Evolutionary conservation across 2,329 filamentous ascomycete genomes (phyloP).

Genomic region (Aaosphaeria pasadenensis): DNA sequence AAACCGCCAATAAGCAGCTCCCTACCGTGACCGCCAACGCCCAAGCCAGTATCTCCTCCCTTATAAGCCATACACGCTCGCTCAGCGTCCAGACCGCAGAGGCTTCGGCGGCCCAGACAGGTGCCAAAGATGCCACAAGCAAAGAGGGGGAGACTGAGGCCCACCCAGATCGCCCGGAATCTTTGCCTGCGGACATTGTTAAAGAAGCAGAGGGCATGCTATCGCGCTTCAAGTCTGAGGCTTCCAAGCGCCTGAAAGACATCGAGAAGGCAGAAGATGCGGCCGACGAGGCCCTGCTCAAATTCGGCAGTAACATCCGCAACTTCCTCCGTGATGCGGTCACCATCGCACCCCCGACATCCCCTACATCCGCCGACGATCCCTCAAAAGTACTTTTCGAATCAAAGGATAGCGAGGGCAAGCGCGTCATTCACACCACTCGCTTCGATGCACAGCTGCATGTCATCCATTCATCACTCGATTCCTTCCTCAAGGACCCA

Average conservation of each 20-base stretch:
- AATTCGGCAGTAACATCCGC: conserved; percentile 84
- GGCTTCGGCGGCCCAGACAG: conserved; percentile 15
- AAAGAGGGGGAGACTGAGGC: conserved; percentile 20
- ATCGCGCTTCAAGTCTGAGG: conserved; percentile 71
- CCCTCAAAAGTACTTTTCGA: conserved; percentile 73
- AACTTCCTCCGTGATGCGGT: conserved; percentile 91
- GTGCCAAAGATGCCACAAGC: conserved; percentile 7
- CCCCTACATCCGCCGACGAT: conserved; percentile 43
- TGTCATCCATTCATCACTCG: conserved; percentile 81
- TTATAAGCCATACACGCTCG: conserved; percentile 71
- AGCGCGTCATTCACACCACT: conserved; percentile 90
- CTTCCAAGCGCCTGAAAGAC: conserved; percentile 79
- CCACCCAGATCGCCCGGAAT: conserved; percentile 43
- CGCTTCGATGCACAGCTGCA: conserved; percentile 94
- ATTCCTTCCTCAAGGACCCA: conserved; percentile 80
- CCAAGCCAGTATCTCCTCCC: conserved; percentile 59
- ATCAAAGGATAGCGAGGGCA: conserved; percentile 84
- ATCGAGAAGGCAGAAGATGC: conserved; percentile 92
- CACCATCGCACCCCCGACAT: conserved; percentile 71
- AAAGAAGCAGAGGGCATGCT: conserved; percentile 65
- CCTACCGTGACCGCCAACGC: conserved; percentile 77
- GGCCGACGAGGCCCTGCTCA: conserved; percentile 89
- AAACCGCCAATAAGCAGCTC: conserved; percentile 79
- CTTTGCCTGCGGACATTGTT: conserved; percentile 49
- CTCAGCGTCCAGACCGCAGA: conserved; percentile 56